Conservation (phyloP, 805 yeast species). For the Alloascoidea africana region DNA sequence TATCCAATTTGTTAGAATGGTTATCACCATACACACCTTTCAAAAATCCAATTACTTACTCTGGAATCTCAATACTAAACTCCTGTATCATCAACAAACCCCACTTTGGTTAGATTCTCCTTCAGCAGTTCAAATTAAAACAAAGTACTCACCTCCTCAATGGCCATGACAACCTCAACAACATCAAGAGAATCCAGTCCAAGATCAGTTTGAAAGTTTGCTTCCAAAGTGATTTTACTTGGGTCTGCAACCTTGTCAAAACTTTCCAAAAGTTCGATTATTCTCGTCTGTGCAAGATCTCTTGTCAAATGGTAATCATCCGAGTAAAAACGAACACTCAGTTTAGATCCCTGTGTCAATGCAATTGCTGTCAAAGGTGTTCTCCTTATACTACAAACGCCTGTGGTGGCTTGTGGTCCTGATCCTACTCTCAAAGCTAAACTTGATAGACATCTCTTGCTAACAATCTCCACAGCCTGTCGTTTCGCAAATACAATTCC, state of each 20-base stretch:
- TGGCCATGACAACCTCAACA: conserved; percentile 90
- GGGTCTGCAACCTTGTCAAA: conserved; percentile 34
- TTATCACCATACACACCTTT: conserved; percentile 1
- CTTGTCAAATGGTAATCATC: conserved; percentile 29
- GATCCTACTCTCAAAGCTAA: no score
- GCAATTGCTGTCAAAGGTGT: no score
- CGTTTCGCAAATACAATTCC: no score
- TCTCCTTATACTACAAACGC: no score
- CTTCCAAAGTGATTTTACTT: conserved; percentile 19
- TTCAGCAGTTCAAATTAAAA: no score
- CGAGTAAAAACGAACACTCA: conserved; percentile 30
- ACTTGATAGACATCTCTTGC: no score
- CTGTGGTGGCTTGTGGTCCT: no score
- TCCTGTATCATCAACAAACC: no score
- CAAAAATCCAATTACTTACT: background rate
- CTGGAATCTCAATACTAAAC: conserved; percentile 29
- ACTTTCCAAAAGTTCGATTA: conserved; percentile 59
- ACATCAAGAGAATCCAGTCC: conserved; percentile 91
- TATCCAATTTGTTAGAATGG: conserved; percentile 9
- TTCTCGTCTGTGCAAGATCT: conserved; percentile 72
- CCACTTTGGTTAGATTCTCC: no score
- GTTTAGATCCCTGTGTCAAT: background rate
- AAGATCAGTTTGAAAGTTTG: conserved; percentile 36
- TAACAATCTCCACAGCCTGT: no score
- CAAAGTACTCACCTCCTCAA: no score